These are phyloP conservation scores for Mortierella sp. DNA, from an alignment of 371 early-diverging fungal genomes.

Conservation along the genomic window DNA sequence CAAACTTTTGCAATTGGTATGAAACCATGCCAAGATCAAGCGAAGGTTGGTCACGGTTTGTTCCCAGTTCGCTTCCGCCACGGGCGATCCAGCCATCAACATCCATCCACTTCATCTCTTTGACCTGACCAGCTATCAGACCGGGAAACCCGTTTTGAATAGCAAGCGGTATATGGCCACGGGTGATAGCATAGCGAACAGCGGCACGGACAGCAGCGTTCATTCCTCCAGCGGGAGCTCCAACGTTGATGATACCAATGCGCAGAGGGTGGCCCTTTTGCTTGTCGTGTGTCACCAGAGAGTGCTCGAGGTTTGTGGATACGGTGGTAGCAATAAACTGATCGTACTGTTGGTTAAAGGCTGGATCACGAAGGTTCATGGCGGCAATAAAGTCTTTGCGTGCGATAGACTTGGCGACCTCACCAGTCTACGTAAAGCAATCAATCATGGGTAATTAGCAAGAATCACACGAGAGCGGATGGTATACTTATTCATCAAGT, in stretches of 20 bases:
- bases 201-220: slow-evolving; percentile 95
- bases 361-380: slow-evolving; percentile 92
- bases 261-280: slow-evolving; percentile 65
- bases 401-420: slow-evolving; percentile 86
- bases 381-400: slow-evolving; percentile 89
- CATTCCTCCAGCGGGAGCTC: slow-evolving; percentile 99
- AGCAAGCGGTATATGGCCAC: slow-evolving; percentile 86
- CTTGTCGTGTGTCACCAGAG: slow-evolving; percentile 5
- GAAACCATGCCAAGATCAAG: slow-evolving; percentile 88
- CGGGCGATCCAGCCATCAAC: slow-evolving; percentile 91
- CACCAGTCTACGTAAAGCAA: slow-evolving; percentile 88
- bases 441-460: too few relatives aligned
- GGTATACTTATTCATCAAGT: too few relatives aligned
- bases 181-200: slow-evolving; percentile 87
- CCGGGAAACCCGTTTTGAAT: slow-evolving; percentile 98
- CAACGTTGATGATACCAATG: slow-evolving; percentile 94
- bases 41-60: slow-evolving; percentile 90
- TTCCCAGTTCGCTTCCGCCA: slow-evolving; percentile 97
- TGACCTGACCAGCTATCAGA: slow-evolving; percentile 81
- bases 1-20: slow-evolving; percentile 90
- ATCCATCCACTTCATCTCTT: slow-evolving; percentile 83
- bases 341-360: slow-evolving; percentile 82
- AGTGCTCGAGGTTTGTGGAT: slow-evolving; percentile 3
- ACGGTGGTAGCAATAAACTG: slow-evolving; percentile 62
- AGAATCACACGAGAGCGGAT: background rate